phyloP scores from a whole-genome alignment of 345 rosid genomes.

The Mallotus nudiflorus region DNA sequence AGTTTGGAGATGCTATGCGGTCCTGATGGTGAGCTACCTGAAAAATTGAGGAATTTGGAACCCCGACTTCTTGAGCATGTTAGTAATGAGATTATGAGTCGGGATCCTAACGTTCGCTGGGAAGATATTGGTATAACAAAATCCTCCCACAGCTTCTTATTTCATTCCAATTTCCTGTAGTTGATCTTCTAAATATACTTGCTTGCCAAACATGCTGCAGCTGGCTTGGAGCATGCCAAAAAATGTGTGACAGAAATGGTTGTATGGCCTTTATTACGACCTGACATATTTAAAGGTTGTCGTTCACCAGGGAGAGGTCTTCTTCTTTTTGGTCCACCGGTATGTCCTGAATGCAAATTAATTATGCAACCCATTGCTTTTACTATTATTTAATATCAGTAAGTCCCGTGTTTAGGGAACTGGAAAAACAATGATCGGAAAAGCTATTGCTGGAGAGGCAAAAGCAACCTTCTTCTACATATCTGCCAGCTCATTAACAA shows the following conservation, averaged over 20 bases:
- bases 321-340: conserved; percentile 99
- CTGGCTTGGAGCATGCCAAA: conserved; percentile 99
- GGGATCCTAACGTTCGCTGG: conserved; percentile 96
- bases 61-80: conserved; percentile 96
- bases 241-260: conserved; percentile 99
- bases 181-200: conserved; percentile 23
- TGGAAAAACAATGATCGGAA: conserved; percentile 98
- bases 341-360: conserved; percentile 40
- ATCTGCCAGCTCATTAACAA: conserved; percentile 97
- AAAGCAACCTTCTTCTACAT: conserved; percentile 98
- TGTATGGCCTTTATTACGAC: conserved; percentile 94
- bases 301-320: conserved; percentile 99
- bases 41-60: conserved; percentile 89
- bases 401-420: conserved; percentile 64
- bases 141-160: conserved; percentile 19
- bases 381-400: conserved; percentile 13
- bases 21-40: conserved; percentile 98
- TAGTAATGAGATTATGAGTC: conserved; percentile 97
- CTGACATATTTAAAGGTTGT: conserved; percentile 93
- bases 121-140: conserved; percentile 78
- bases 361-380: conserved; percentile 11
- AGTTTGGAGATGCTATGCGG: conserved; percentile 96
- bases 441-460: conserved; percentile 99
- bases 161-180: conserved; percentile 3
- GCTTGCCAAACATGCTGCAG: conserved; percentile 43